Evolutionary conservation across 768 basidiomycete species (phyloP).

Genomic region (Tylopilus sp.): DNA sequence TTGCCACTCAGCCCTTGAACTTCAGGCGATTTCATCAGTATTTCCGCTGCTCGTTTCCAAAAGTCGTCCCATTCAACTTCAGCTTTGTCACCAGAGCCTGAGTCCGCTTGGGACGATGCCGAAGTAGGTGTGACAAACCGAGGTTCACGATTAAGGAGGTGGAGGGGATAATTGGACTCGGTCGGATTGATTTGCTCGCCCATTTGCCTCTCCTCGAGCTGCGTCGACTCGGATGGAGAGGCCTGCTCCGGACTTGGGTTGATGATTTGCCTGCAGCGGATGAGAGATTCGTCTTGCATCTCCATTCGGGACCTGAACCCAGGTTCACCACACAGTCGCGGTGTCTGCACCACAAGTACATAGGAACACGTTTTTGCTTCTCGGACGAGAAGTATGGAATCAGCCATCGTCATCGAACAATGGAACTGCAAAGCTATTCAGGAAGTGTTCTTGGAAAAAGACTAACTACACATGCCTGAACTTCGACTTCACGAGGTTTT

Average conservation of each 20-base stretch:
- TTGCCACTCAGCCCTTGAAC: constrained; percentile 25
- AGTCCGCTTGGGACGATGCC: constrained; percentile 15
- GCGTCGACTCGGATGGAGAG: constrained; percentile 25
- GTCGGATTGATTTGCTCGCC: constrained; percentile 37
- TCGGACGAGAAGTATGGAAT: constrained; percentile 87
- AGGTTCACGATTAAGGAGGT: constrained; percentile 47
- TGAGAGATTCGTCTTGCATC: constrained; percentile 59
- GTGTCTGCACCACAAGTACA: constrained; percentile 90
- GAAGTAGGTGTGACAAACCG: constrained; percentile 40
- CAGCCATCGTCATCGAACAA: constrained; percentile 92
- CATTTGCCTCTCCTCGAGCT: constrained; percentile 29
- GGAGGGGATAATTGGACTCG: constrained; percentile 54
- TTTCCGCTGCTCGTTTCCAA: constrained; percentile 29
- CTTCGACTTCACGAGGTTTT: constrained; percentile 83
- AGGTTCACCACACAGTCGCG: constrained; percentile 88
- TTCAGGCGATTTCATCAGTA: constrained; percentile 30
- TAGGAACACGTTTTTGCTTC: constrained; percentile 94
- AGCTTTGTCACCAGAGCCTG: constrained; percentile 14
- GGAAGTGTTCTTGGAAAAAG: constrained; percentile 3
- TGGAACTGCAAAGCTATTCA: constrained; percentile 63
- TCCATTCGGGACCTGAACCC: constrained; percentile 82
- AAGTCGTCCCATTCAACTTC: constrained; percentile 20
- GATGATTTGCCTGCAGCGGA: constrained; percentile 80
- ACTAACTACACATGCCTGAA: constrained; percentile 62
- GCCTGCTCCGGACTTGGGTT: constrained; percentile 14